phyloP scores from a whole-genome alignment of 2,329 filamentous ascomycete genomes.

The Pseudogymnoascus sp. region DNA sequence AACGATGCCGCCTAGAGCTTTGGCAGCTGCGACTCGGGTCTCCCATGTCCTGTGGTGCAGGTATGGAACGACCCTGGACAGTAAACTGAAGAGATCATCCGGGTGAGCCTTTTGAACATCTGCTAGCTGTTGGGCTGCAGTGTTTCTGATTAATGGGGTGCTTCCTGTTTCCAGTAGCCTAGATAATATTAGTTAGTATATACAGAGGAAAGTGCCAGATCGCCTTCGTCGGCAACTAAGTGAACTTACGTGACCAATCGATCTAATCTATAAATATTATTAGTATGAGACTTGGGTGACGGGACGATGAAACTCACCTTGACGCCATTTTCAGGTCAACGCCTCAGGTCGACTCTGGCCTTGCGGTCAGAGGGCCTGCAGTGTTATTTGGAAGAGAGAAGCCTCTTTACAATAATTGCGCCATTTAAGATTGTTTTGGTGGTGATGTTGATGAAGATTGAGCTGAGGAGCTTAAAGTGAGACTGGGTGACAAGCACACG shows the following conservation, averaged over 20 bases:
- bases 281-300: conserved; percentile 13
- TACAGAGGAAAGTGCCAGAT: neutral
- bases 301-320: conserved; percentile 22
- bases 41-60: conserved; percentile 95
- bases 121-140: conserved; percentile 89
- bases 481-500: neutral
- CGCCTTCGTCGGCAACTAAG: neutral
- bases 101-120: conserved; percentile 98
- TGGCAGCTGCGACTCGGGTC: conserved; percentile 84
- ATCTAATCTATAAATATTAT: conserved; percentile 53
- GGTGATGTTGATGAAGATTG: neutral
- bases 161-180: conserved; percentile 96
- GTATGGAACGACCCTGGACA: conserved; percentile 91
- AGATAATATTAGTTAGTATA: conserved; percentile 21
- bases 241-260: conserved; percentile 73
- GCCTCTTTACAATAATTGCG: conserved; percentile 7
- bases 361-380: conserved; percentile 1
- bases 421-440: neutral
- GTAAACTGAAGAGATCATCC: conserved; percentile 91
- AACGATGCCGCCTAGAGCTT: conserved; percentile 88
- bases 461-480: neutral
- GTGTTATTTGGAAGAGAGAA: neutral
- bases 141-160: conserved; percentile 91
- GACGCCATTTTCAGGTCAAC: conserved; percentile 25
- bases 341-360: conserved; percentile 3